Evolutionary conservation across 495 filamentous ascomycete genomes (phyloP), one percentile per base, ranked within the genome.

Genomic region (Penicillium bovifimosum): DNA sequence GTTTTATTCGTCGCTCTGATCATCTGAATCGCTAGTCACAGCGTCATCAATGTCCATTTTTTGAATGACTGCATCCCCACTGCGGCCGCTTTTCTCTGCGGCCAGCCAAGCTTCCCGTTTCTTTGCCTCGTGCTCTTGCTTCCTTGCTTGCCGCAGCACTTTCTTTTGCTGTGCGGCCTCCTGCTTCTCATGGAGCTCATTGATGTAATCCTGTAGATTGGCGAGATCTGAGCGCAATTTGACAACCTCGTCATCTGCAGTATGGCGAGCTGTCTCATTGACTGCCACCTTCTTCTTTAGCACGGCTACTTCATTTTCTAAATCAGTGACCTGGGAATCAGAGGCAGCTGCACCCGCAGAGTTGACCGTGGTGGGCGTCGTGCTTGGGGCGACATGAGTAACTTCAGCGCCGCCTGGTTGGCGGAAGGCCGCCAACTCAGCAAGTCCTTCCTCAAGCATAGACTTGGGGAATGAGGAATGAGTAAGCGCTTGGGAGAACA

Each of bases 401-500:
- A 49, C 42, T 29, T 61, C 58, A 5, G 50, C 17, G 24, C 44
- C 54, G n/a, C 47, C 59, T 1, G 58, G 41, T 32, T 67, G 67
- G 32, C 58, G 54, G 11, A 76, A 50, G 8, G 70, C 41, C 24
- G 72, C 71, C 8, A 84, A 67, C 60, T 82, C 79, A 8, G 73
- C 72, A 13, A 83, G 67, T 27, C 79, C 74, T 47, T 81, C 76
- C 46, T 84, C 80, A 9, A 85, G 63, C 60, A 84, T 65, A 13
- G 64, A 65, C 6, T 62, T 52, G 4, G 81, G 80, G 58, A 84
- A 83, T 13, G 59, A 72, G 9, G 80, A 60, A 50, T 81, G 76
- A 7, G 68, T 70, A 18, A 86, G 69, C 1, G 78, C 76, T 53
- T 72, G 56, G 28, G 77, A 62, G 59, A 85, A 83, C 42, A 61